These are phyloP conservation scores for Gonapodya prolifera DNA, from an alignment of 192 early-diverging fungal species.

Conservation along the genomic window DNA sequence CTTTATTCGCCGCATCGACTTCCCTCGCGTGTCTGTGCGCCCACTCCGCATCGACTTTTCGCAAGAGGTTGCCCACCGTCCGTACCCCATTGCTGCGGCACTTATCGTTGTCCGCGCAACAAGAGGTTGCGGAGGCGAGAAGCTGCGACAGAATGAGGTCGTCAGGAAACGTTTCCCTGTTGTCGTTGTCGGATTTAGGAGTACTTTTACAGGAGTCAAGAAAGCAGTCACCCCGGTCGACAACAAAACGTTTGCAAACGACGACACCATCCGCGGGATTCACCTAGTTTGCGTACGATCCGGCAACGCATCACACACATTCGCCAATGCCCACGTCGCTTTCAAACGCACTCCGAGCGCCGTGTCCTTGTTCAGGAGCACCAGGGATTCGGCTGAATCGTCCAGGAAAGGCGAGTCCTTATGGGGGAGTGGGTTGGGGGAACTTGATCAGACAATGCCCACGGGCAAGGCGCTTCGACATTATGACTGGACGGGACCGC, in stretches of 20 bases:
- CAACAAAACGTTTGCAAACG: too few relatives aligned
- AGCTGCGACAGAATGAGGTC: not conserved
- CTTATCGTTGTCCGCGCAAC: not conserved
- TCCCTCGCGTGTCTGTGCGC: not conserved
- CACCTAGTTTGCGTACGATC: too few relatives aligned
- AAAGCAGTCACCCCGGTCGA: too few relatives aligned
- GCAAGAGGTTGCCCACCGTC: not conserved
- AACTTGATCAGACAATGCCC: not conserved
- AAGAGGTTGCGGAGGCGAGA: not conserved
- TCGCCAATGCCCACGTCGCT: not conserved
- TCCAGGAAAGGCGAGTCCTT: not conserved
- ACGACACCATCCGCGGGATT: too few relatives aligned
- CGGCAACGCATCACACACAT: not conserved
- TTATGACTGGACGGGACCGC: not conserved
- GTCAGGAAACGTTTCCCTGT: too few relatives aligned
- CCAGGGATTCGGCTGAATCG: not conserved
- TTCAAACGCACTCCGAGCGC: not conserved
- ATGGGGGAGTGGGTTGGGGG: not conserved
- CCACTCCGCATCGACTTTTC: not conserved
- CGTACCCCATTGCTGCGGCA: not conserved
- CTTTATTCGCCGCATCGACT: not conserved
- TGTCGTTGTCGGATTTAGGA: too few relatives aligned
- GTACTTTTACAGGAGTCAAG: too few relatives aligned
- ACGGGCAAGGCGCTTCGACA: not conserved
- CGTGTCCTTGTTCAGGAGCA: not conserved